Evolutionary conservation across 202 grass and related monocot species (phyloP).

Genomic region (Setaria italica): DNA sequence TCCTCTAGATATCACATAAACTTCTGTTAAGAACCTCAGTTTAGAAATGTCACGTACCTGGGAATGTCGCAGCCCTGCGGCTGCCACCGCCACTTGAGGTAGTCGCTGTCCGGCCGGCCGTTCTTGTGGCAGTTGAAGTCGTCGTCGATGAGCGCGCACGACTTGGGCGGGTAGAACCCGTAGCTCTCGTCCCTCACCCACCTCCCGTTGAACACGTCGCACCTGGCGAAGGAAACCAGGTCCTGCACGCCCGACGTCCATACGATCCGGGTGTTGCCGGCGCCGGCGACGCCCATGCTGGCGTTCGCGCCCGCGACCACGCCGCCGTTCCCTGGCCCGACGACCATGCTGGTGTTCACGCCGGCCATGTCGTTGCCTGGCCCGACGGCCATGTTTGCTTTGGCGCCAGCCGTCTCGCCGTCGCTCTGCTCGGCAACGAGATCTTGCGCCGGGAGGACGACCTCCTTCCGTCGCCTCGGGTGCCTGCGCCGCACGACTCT

Average conservation of each 20-base stretch:
- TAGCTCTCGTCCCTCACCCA: conserved; percentile 80
- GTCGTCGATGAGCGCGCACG: conserved; percentile 66
- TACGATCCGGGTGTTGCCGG: conserved; percentile 37
- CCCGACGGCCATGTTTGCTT: neutral
- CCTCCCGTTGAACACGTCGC: conserved; percentile 70
- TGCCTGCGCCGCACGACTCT: conserved; percentile 36
- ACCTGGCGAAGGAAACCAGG: conserved; percentile 49
- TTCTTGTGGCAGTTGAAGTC: conserved; percentile 95
- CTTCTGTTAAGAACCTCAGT: neutral
- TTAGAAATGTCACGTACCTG: conserved; percentile 41
- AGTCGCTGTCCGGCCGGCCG: conserved; percentile 70
- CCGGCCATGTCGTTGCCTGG: neutral
- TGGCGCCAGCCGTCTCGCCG: neutral
- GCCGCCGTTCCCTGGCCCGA: neutral
- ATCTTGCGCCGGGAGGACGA: neutral
- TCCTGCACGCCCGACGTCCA: conserved; percentile 51
- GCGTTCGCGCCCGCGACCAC: neutral
- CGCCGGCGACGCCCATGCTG: conserved; percentile 1
- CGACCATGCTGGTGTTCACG: neutral
- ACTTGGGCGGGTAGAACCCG: conserved; percentile 66
- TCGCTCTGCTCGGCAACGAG: neutral
- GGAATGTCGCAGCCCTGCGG: conserved; percentile 75
- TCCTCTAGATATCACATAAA: neutral
- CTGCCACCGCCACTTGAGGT: conserved; percentile 90
- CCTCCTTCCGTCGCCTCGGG: conserved; percentile 40